A percentile compares a stretch with the other conserved stretches of the same genome.
Evolutionary conservation across 2,329 filamentous ascomycete species (phyloP).

Genomic region (Zalaria sp.): DNA sequence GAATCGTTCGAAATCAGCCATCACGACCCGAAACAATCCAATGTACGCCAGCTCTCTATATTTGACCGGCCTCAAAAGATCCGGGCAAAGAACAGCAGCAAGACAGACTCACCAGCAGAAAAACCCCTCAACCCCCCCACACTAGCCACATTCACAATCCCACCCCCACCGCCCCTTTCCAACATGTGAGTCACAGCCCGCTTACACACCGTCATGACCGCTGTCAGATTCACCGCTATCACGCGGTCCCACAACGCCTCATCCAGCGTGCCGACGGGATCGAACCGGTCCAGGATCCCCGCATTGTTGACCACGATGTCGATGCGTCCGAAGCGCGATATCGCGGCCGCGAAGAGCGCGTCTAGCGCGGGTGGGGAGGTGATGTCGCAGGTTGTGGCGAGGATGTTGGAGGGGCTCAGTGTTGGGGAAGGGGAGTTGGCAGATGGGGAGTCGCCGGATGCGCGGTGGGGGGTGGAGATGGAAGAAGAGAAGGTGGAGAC

Average conservation of each 20-base stretch:
- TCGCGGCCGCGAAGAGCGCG: slow-evolving; percentile 21
- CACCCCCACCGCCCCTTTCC: slow-evolving; percentile 27
- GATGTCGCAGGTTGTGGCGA: slow-evolving; percentile 23
- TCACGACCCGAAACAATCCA: not conserved
- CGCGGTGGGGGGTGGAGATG: too few relatives aligned
- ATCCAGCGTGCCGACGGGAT: slow-evolving; percentile 34
- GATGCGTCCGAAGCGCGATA: slow-evolving; percentile 28
- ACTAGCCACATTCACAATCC: slow-evolving; percentile 40
- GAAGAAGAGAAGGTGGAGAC: slow-evolving; percentile 11
- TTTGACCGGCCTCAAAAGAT: too few relatives aligned
- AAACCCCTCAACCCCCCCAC: slow-evolving; percentile 31
- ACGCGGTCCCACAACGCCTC: slow-evolving; percentile 38
- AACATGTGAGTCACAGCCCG: slow-evolving; percentile 35
- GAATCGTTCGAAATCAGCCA: not conserved
- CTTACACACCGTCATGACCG: slow-evolving; percentile 38
- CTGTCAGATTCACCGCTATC: slow-evolving; percentile 43
- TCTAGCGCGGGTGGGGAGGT: slow-evolving; percentile 22
- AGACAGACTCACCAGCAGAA: slow-evolving; percentile 20
- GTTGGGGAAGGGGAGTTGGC: too few relatives aligned
- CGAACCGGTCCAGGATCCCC: slow-evolving; percentile 43
- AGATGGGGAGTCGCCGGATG: too few relatives aligned
- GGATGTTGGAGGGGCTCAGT: slow-evolving; percentile 9
- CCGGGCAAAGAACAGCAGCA: slow-evolving; percentile 2
- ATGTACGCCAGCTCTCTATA: too few relatives aligned
- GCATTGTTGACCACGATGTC: slow-evolving; percentile 38